phyloP scores from a whole-genome alignment of 768 basidiomycete genomes.

The Polyporus arcularius region DNA sequence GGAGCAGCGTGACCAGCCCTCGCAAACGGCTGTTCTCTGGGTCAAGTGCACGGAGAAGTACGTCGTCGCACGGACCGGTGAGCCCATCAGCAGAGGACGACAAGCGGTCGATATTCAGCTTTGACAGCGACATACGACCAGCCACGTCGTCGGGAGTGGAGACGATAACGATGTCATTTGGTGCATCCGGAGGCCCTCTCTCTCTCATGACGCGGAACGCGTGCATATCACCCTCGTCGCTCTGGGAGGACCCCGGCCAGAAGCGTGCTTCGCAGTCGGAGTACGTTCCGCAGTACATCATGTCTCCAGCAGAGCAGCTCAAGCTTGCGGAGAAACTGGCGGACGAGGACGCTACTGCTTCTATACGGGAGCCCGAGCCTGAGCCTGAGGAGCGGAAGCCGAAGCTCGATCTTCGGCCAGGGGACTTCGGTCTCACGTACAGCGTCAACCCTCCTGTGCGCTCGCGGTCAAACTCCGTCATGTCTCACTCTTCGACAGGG shows the following conservation, averaged over 20 bases:
- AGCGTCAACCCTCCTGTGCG: constrained; percentile 6
- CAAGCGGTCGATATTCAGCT: constrained; percentile 53
- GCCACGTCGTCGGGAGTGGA: constrained; percentile 17
- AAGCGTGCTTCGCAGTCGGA: constrained; percentile 39
- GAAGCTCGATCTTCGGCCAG: constrained; percentile 25
- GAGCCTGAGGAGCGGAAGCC: constrained; percentile 17
- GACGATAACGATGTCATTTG: constrained; percentile 30
- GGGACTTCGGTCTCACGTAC: constrained; percentile 25
- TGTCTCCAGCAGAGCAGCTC: constrained; percentile 67
- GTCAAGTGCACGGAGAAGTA: constrained; percentile 48
- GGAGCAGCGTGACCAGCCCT: constrained; percentile 18
- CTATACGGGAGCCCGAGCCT: constrained; percentile 6
- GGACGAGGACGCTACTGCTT: constrained; percentile 28
- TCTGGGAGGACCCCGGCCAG: constrained; percentile 43
- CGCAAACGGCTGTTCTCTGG: constrained; percentile 68
- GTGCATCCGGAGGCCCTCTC: constrained; percentile 24
- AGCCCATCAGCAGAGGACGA: constrained; percentile 49
- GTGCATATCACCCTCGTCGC: constrained; percentile 38
- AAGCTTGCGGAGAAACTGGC: constrained; percentile 55
- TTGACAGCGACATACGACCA: constrained; percentile 36
- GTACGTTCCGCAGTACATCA: constrained; percentile 63
- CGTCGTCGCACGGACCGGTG: constrained; percentile 45
- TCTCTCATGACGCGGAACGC: constrained; percentile 31
- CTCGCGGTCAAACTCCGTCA: constrained; percentile 20
- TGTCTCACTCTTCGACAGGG: constrained; percentile 25